Base-by-base conservation (phyloP, 768 basidiomycete genomes). In the Rubroboletus pulcherrimus region DNA sequence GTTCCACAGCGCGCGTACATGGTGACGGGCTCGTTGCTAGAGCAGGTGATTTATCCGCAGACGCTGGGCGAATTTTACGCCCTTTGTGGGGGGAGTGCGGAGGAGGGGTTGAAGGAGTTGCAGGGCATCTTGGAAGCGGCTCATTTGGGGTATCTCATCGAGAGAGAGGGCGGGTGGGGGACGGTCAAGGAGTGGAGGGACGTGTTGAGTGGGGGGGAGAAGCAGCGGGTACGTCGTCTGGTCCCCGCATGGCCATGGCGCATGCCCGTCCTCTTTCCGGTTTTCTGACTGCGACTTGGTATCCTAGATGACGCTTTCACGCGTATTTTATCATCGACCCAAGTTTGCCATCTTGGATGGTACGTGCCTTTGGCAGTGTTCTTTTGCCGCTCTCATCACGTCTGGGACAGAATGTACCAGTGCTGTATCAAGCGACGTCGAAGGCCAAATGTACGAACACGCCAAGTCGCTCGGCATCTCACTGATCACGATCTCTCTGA, bases 171-270 rank as follows among this genome's bases (percentile, higher is more conserved):
- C 0, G 94, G 95, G 0, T 91, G 92, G 85, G 78, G 77, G 56
- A 88, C 92, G 29, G 75, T 87, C 66, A 98, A 97, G 73, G 95
- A 98, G 71, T 98, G 95, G 95, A 82, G 93, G 59, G 93, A 97
- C 73, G 92, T 98, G 43, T 74, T 96, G 64, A 94, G 92, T 63
- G 96, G 96, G 0, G 96, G 96, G 0, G 96, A 98, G 81, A 98
- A 97, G 73, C 96, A 98, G 72, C 73, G 95, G 65, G 87, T 89
- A 26, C 38, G 55, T 37, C 37, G 11, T 26, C 35, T 50, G n/a
- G 30, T 24, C 17, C 14, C 39, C n/a, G 3, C 33, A 17, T 31
- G 11, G n/a, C 17, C 26, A 14, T 29, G 7, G 14, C 15, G 17
- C 29, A 44, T 44, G 26, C 3, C 26, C 26, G 5, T 26, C 26